These are phyloP conservation scores for Xeromyces bisporus DNA, from an alignment of 495 filamentous ascomycete species.

Conservation along the genomic window DNA sequence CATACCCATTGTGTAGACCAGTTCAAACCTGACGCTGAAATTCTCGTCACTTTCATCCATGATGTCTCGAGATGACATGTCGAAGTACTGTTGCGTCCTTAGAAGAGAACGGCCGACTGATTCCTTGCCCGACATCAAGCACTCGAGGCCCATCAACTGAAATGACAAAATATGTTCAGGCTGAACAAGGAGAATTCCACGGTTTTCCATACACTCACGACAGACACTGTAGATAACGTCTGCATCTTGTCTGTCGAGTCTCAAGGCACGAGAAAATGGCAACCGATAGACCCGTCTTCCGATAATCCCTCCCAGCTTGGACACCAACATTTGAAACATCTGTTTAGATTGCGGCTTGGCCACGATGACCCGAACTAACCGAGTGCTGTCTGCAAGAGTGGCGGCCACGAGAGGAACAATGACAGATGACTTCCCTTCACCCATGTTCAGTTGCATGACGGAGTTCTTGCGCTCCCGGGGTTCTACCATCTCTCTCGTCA, in stretches of 20 bases:
- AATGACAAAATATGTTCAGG: constrained; percentile 59
- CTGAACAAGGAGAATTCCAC: constrained; percentile 32
- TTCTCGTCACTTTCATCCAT: constrained; percentile 51
- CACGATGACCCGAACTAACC: constrained; percentile 42
- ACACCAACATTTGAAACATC: constrained; percentile 34
- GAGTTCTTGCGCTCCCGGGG: constrained; percentile 29
- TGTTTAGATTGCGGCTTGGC: constrained; percentile 48
- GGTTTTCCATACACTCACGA: too few species aligned
- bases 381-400: constrained; percentile 32
- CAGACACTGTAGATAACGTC: too few species aligned
- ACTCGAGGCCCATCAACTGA: constrained; percentile 45
- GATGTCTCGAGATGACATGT: constrained; percentile 34
- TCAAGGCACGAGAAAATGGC: constrained; percentile 29
- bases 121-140: constrained; percentile 11
- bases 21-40: constrained; percentile 38
- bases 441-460: constrained; percentile 61
- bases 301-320: constrained; percentile 42
- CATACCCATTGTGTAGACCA: constrained; percentile 49
- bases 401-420: constrained; percentile 49
- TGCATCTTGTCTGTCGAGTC: too few species aligned
- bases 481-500: constrained; percentile 39
- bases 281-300: constrained; percentile 40
- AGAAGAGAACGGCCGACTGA: too few species aligned
- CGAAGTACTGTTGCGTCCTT: constrained; percentile 7
- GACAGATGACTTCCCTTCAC: constrained; percentile 43